Conservation (phyloP, 352 stramenopile species). For the Thalassiosira gravida region DNA sequence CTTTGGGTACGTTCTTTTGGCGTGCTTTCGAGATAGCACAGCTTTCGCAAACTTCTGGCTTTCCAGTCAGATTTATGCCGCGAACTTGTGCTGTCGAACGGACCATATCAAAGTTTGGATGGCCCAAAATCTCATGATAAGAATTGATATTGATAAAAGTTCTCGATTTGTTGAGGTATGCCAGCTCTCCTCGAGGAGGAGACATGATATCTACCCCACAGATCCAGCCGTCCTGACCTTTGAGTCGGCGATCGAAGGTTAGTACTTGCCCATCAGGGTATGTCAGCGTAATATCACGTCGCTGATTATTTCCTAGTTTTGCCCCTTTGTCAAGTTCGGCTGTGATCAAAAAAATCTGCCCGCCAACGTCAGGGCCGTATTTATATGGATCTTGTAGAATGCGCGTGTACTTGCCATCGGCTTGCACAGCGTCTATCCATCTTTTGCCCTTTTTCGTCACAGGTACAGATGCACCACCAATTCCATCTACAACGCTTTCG, state of each 20-base stretch:
- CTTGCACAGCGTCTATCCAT: neutral
- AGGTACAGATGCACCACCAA: neutral
- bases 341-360: neutral
- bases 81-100: neutral
- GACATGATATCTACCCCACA: slow-evolving; percentile 4
- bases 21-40: slow-evolving; percentile 49
- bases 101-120: slow-evolving; percentile 19
- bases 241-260: slow-evolving; percentile 7
- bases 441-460: neutral
- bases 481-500: neutral
- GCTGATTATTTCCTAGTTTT: neutral
- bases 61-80: slow-evolving; percentile 32
- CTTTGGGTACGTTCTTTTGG: slow-evolving; percentile 38
- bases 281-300: neutral
- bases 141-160: slow-evolving; percentile 32
- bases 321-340: neutral
- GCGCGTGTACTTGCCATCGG: neutral
- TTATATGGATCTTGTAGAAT: neutral
- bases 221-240: slow-evolving; percentile 2
- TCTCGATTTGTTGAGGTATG: neutral
- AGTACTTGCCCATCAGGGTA: neutral
- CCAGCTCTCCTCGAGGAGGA: neutral
- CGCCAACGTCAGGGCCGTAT: neutral
- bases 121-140: slow-evolving; percentile 29
- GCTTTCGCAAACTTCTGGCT: slow-evolving; percentile 30